phyloP scores from a whole-genome alignment of 1,139 yeast species.

The Torulaspora globosa region DNA sequence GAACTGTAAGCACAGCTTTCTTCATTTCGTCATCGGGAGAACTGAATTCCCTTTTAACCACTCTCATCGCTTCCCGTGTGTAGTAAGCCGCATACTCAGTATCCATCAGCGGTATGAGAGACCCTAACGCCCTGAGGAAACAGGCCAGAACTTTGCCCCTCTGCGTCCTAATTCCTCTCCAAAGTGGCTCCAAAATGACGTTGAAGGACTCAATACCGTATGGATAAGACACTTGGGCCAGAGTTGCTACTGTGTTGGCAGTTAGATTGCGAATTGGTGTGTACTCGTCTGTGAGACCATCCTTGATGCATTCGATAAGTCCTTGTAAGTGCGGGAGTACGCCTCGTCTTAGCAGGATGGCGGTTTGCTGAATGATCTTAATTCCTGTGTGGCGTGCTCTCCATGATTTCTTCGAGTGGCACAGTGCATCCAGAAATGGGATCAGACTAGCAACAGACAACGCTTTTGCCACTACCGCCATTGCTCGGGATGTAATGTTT shows the following conservation, averaged over 20 bases:
- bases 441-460: constrained; percentile 66
- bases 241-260: constrained; percentile 65
- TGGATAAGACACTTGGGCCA: constrained; percentile 86
- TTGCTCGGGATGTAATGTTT: constrained; percentile 68
- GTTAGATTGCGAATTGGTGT: constrained; percentile 63
- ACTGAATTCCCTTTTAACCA: constrained; percentile 66
- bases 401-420: constrained; percentile 76
- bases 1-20: constrained; percentile 59
- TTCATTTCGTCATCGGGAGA: constrained; percentile 92
- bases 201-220: constrained; percentile 84
- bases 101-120: constrained; percentile 80
- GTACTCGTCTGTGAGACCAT: constrained; percentile 67
- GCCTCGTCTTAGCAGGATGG: constrained; percentile 66
- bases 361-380: constrained; percentile 71
- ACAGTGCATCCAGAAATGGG: constrained; percentile 81
- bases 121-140: constrained; percentile 74
- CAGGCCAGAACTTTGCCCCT: constrained; percentile 77
- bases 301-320: constrained; percentile 57
- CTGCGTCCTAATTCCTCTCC: constrained; percentile 74
- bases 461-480: constrained; percentile 83
- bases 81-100: constrained; percentile 77
- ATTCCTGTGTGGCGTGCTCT: constrained; percentile 86
- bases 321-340: constrained; percentile 70
- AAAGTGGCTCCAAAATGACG: constrained; percentile 62
- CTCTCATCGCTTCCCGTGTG: constrained; percentile 64